Conservation (phyloP, 2,329 filamentous ascomycete genomes). For the Fusarium sp. region DNA sequence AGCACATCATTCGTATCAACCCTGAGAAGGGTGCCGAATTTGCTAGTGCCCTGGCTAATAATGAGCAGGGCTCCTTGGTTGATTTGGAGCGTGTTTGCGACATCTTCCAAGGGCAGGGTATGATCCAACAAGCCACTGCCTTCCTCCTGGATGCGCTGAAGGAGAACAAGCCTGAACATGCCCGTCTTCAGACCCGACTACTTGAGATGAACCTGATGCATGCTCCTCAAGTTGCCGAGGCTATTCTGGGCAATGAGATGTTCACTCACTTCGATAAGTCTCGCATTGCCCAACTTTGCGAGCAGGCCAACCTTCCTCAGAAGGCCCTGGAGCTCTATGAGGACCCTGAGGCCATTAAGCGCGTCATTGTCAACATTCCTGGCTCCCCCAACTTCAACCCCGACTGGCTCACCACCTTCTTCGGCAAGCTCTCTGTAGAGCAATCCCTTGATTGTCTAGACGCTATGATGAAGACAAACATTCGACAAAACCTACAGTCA, state of each 20-base stretch:
- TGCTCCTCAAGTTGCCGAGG: slow-evolving; percentile 96
- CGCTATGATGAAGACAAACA: slow-evolving; percentile 96
- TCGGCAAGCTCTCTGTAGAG: slow-evolving; percentile 93
- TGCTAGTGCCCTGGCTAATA: slow-evolving; percentile 89
- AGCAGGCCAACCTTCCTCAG: slow-evolving; percentile 87
- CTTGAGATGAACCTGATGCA: slow-evolving; percentile 98
- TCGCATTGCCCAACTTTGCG: slow-evolving; percentile 89
- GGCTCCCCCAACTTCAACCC: slow-evolving; percentile 85
- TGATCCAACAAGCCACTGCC: slow-evolving; percentile 98
- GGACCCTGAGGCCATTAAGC: slow-evolving; percentile 89
- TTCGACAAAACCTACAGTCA: slow-evolving; percentile 94
- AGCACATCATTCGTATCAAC: slow-evolving; percentile 91
- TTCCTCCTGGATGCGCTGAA: slow-evolving; percentile 96
- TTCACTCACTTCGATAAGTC: slow-evolving; percentile 96
- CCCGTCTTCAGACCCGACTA: slow-evolving; percentile 89
- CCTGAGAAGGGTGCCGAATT: slow-evolving; percentile 96
- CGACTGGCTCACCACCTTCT: slow-evolving; percentile 93
- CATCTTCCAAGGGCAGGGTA: slow-evolving; percentile 97
- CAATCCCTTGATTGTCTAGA: slow-evolving; percentile 94
- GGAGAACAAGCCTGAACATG: slow-evolving; percentile 94
- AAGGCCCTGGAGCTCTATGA: slow-evolving; percentile 95
- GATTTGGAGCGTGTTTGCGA: slow-evolving; percentile 96
- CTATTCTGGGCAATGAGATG: slow-evolving; percentile 98
- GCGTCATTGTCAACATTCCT: slow-evolving; percentile 84
- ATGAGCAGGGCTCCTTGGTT: slow-evolving; percentile 86